Percentiles rank a stretch among this genome's conserved stretches.
phyloP scores from a whole-genome alignment of 129 eudicot species.

The Lactuca sativa region DNA sequence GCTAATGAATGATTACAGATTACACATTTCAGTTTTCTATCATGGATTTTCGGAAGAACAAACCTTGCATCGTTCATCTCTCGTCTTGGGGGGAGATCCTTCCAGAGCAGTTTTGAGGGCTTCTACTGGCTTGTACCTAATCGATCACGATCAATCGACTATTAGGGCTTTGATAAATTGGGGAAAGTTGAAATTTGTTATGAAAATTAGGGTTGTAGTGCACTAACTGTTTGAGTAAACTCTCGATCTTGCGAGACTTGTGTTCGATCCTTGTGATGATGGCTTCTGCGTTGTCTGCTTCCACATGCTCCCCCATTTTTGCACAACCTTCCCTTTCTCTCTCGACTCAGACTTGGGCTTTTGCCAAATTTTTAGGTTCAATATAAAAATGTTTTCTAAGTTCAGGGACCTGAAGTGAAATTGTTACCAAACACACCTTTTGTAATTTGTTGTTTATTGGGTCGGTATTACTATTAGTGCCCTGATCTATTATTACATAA shows the following conservation, averaged over 20 bases:
- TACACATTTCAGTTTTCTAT: not conserved
- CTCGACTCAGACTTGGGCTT: not conserved
- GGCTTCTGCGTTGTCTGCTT: conserved; percentile 92
- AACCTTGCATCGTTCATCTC: conserved; percentile 96
- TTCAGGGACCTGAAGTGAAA: conserved; percentile 8
- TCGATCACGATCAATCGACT: not conserved
- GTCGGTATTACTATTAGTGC: too few species aligned
- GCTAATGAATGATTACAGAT: not conserved
- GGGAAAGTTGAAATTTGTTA: not conserved
- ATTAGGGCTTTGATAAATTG: conserved; percentile 10
- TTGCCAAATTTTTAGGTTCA: conserved; percentile 3
- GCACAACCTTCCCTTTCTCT: conserved; percentile 9
- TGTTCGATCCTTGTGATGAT: conserved; percentile 83
- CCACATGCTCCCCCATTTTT: conserved; percentile 65
- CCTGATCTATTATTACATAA: too few species aligned
- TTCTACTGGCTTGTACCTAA: conserved; percentile 81
- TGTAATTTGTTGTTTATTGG: too few species aligned
- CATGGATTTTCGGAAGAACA: not conserved
- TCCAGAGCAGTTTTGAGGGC: conserved; percentile 87
- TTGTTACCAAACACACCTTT: not conserved
- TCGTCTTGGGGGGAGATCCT: conserved; percentile 82
- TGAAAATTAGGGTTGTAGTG: not conserved
- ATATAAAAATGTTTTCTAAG: not conserved
- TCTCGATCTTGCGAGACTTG: conserved; percentile 88
- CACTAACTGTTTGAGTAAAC: conserved; percentile 78